Evolutionary conservation across 306 rosid species (phyloP).

Genomic region (Biancaea sappan): DNA sequence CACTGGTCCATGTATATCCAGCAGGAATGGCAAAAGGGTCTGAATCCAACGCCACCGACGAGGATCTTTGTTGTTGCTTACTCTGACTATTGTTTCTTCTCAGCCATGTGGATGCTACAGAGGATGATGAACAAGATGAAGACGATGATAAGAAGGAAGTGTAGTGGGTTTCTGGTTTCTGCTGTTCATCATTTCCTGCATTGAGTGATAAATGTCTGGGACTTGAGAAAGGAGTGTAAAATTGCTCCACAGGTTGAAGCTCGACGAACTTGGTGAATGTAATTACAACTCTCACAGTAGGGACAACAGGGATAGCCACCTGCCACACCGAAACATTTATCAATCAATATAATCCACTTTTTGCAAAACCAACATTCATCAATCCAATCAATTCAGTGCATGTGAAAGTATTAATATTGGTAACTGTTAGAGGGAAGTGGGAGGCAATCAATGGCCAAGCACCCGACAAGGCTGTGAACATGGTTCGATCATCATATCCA

Average conservation of each 20-base stretch:
- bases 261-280: slow-evolving; percentile 94
- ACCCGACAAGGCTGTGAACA: slow-evolving; percentile 17
- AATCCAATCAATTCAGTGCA: slow-evolving; percentile 29
- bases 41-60: slow-evolving; percentile 42
- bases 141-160: slow-evolving; percentile 40
- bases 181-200: slow-evolving; percentile 43
- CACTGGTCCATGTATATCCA: slow-evolving; percentile 73
- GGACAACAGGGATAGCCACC: slow-evolving; percentile 96
- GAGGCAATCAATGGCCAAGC: slow-evolving; percentile 27
- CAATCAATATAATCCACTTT: slow-evolving; percentile 23
- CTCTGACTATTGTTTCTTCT: slow-evolving; percentile 59
- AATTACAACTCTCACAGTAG: slow-evolving; percentile 93
- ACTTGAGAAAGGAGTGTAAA: slow-evolving; percentile 87
- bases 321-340: slow-evolving; percentile 40
- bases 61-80: slow-evolving; percentile 46
- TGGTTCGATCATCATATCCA: background rate
- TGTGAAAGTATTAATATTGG: background rate
- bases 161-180: slow-evolving; percentile 35
- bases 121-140: slow-evolving; percentile 32
- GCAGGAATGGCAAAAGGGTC: slow-evolving; percentile 92
- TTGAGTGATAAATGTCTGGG: slow-evolving; percentile 60
- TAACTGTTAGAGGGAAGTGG: slow-evolving; percentile 8
- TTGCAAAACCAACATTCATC: background rate
- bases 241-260: slow-evolving; percentile 72
- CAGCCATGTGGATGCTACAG: slow-evolving; percentile 60